Evolutionary conservation across 148 eudicot genomes (phyloP), one percentile per base, ranked within the genome.

Genomic region (Rhododendron molle): DNA sequence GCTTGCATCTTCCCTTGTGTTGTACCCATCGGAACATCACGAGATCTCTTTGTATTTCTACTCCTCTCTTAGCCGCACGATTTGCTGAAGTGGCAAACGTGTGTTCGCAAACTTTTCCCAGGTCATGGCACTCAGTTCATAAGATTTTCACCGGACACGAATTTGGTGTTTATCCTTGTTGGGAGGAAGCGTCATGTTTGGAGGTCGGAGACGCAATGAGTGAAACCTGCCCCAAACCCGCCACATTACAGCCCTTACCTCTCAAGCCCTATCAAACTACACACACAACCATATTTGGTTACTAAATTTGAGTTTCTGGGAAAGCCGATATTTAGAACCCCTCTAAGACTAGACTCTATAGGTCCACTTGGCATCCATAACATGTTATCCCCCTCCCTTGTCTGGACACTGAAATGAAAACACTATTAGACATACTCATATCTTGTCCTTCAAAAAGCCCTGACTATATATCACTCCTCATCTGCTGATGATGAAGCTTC

Each of bases 291-390:
- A 54, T 54, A 54, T 16, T 67, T 32, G 50, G n/a, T 38, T 6
- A 65, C 9, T 46, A 9, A 46, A 50, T 13, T 73, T 16, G 28
- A 76, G 16, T 3, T 23, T 47, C 36, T 21, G 43, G 52, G 30
- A 30, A 81, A 40, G 18, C 0, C 40, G 44, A 13, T 44, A 44
- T 69, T 20, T 76, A 81, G 85, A 67, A 83, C 1, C 46, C 46
- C 28, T 1, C 32, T 1, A 78, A 44, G 26, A 78, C 34, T 62
- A 74, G 36, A 54, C 65, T 82, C 50, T 28, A 83, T 74, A 81
- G 88, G 85, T 71, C 88, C 88, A 85, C 69, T 85, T 87, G 90
- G 88, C 86, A 73, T 54, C 73, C 86, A 85, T 1, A 7, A 90
- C 38, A 83, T 82, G 76, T 38, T 82, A 23, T 46, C 18, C 36